Evolutionary conservation across 345 rosid genomes (phyloP), one percentile per base, ranked within the genome.

Genomic region (Acer campestre): DNA sequence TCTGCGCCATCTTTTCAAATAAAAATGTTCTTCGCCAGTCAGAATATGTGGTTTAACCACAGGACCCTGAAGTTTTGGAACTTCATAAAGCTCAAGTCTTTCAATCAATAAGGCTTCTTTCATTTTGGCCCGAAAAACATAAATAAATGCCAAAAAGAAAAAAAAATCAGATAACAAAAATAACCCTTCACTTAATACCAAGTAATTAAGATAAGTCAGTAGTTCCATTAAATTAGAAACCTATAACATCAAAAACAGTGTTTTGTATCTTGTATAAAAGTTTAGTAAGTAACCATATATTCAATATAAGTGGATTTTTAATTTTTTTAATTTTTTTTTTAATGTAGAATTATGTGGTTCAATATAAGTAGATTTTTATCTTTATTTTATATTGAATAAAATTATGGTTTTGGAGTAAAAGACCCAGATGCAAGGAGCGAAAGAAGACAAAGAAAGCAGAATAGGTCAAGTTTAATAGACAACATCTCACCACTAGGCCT

Each of bases 1-100:
- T 95, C 86, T 93, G 98, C 17, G 90, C 95, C 91, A 93, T 92
- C 84, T 88, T 95, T 88, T 94, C 79, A 96, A 42, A 67, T 84
- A 94, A 77, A 90, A 90, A 18, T 90, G 89, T 82, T 95, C 99
- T 82, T 95, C 98, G 3, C 97, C 97, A 0, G 95, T 94, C 74
- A 96, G 83, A 61, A 85, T 84, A 81, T 89, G 93, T 0, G 97
- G 97, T 86, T 85, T 55, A 80, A 90, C 93, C 82, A 82, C 82
- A 72, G 98, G 97, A 76, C 97, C 99, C 73, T 96, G 93, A 75
- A 81, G 82, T 82, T 90, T 92, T 35, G 93, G 83, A 77, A 92
- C 91, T 83, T 92, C 97, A 75, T 94, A 96, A 10, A 85, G 86
- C 77, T 91, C 89, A n/a, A 96, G 95, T 82, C 88, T 94, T 81